Percentiles rank a stretch among this genome's conserved stretches.
These are phyloP conservation scores for Carpinus viminea DNA, from an alignment of 306 rosid species.

Conservation along the genomic window DNA sequence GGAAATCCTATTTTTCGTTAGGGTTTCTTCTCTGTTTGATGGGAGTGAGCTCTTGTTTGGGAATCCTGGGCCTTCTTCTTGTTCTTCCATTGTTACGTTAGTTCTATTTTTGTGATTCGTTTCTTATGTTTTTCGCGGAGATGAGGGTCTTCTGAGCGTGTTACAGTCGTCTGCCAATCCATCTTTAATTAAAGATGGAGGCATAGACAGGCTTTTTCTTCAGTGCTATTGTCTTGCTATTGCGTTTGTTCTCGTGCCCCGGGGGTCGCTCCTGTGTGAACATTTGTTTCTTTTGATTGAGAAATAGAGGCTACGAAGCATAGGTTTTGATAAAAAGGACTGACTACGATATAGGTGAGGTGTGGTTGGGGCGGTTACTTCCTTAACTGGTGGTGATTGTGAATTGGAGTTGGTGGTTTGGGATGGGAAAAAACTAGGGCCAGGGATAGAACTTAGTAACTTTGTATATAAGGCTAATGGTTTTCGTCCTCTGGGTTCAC, in stretches of 20 bases:
- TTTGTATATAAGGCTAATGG: slow-evolving; percentile 2
- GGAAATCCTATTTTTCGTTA: slow-evolving; percentile 36
- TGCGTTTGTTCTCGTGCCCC: slow-evolving; percentile 25
- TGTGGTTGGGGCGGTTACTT: slow-evolving; percentile 13
- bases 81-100: slow-evolving; percentile 19
- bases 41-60: slow-evolving; percentile 30
- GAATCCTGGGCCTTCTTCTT: slow-evolving; percentile 20
- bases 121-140: slow-evolving; percentile 28
- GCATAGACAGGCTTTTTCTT: slow-evolving; percentile 40
- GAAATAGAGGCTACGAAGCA: slow-evolving; percentile 5
- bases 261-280: slow-evolving; percentile 27
- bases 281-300: slow-evolving; percentile 22
- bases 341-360: neutral
- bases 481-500: neutral
- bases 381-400: slow-evolving; percentile 21
- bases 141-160: slow-evolving; percentile 51
- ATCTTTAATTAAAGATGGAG: slow-evolving; percentile 59
- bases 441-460: neutral
- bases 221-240: slow-evolving; percentile 30
- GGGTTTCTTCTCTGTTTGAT: slow-evolving; percentile 49
- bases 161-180: slow-evolving; percentile 48
- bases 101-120: slow-evolving; percentile 14
- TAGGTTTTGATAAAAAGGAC: slow-evolving; percentile 1
- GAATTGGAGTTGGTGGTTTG: slow-evolving; percentile 15
- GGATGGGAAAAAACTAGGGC: neutral